Evolutionary conservation across 768 basidiomycete genomes (phyloP), one percentile per base, ranked within the genome.

Genomic region (Leccinum rimulosum): DNA sequence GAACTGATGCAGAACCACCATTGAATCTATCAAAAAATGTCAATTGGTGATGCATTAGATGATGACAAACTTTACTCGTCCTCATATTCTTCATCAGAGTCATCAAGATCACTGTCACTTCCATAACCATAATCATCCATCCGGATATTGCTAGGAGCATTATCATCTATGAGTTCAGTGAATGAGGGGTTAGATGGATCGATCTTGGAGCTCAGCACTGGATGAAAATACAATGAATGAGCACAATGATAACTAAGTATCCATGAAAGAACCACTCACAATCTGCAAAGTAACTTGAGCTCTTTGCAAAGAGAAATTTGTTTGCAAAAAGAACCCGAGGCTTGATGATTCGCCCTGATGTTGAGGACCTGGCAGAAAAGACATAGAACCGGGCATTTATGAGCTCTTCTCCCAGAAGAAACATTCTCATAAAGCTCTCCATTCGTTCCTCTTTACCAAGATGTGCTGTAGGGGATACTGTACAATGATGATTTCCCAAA

Each of bases 341-440:
- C 11, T 55, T 55, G 9, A 47, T 36, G 27, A 73, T 51, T 12
- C 35, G 58, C 8, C 64, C 28, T 1, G 59, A 49, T 6, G 55
- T 19, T 3, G n/a, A 14, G 14, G 58, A 59, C 15, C n/a, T 59
- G 4, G 66, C 45, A 0, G 71, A 71, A 31, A 64, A 75, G 1
- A 70, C 45, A 47, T 75, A 71, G 47, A 75, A 69, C 45, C 67
- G 68, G 1, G 71, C 72, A 56, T 74, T 66, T 36, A 66, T 15
- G 40, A 75, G 59, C 11, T 63, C 59, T 11, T 74, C 65, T 11
- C 70, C 70, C 9, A 73, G 62, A 10, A 72, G 61, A 11, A 62
- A 70, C 48, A 61, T 62, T 27, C 63, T 66, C 19, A 74, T 40
- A 25, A 73, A 52, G 6, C 52, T 66, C 47, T 66, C 63, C 4